A percentile compares a stretch with the other conserved stretches of the same genome.
These are phyloP conservation scores for Ceriops tagal DNA, from an alignment of 345 rosid species.

Conservation along the genomic window DNA sequence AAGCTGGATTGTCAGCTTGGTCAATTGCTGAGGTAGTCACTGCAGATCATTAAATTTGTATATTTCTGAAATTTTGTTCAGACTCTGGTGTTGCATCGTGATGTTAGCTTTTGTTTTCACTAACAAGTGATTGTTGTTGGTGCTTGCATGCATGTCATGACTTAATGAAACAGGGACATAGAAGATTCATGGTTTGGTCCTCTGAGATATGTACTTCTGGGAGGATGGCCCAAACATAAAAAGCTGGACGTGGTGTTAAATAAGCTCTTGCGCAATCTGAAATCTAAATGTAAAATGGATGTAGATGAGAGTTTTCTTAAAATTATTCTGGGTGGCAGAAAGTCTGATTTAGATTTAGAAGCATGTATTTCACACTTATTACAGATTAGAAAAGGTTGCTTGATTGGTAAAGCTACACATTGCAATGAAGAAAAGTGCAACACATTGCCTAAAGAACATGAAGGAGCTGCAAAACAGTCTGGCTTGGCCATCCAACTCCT, in stretches of 20 bases:
- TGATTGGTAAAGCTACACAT: slow-evolving; percentile 40
- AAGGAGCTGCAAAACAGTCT: slow-evolving; percentile 32
- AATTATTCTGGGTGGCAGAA: slow-evolving; percentile 57
- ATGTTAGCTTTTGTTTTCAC: not conserved
- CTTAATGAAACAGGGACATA: slow-evolving; percentile 46
- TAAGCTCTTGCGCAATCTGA: slow-evolving; percentile 56
- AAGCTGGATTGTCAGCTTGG: slow-evolving; percentile 71
- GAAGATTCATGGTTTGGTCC: slow-evolving; percentile 92
- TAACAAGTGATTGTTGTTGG: not conserved
- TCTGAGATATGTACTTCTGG: slow-evolving; percentile 68
- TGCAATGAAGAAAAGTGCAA: slow-evolving; percentile 33
- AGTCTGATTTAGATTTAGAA: slow-evolving; percentile 35
- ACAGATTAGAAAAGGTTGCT: slow-evolving; percentile 56
- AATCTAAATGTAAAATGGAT: slow-evolving; percentile 66
- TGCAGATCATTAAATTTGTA: not conserved
- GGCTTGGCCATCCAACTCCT: slow-evolving; percentile 58
- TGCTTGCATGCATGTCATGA: slow-evolving; percentile 12
- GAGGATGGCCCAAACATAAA: slow-evolving; percentile 48
- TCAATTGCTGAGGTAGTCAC: slow-evolving; percentile 55
- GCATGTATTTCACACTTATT: slow-evolving; percentile 35
- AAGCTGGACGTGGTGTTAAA: slow-evolving; percentile 42
- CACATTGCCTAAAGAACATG: slow-evolving; percentile 21
- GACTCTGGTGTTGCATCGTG: not conserved
- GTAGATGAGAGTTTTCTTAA: slow-evolving; percentile 54
- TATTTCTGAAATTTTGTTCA: not conserved